Conservation (phyloP, 2,329 filamentous ascomycete genomes). For the Knufia fluminis region DNA sequence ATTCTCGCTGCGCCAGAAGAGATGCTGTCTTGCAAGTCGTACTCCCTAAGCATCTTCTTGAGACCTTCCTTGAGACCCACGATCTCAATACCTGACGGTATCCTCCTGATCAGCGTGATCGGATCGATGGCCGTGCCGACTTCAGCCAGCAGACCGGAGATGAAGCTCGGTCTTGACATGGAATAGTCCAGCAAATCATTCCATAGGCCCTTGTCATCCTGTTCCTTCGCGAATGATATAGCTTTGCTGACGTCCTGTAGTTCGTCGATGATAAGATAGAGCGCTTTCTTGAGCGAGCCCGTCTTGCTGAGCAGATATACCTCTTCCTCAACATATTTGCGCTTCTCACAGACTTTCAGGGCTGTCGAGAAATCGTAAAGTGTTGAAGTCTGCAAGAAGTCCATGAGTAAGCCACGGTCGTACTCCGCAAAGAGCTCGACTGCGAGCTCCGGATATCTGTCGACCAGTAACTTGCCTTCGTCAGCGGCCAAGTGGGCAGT, state of each 20-base stretch:
- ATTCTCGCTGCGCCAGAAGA: slow-evolving; percentile 82
- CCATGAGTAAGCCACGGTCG: slow-evolving; percentile 70
- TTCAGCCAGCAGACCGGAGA: slow-evolving; percentile 81
- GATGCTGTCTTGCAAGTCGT: slow-evolving; percentile 90
- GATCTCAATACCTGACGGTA: slow-evolving; percentile 87
- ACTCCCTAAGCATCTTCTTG: slow-evolving; percentile 84
- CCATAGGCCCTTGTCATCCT: slow-evolving; percentile 88
- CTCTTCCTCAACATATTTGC: slow-evolving; percentile 80
- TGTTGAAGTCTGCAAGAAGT: slow-evolving; percentile 75
- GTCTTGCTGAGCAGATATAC: slow-evolving; percentile 94
- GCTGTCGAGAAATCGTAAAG: slow-evolving; percentile 74
- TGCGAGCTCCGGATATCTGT: slow-evolving; percentile 77
- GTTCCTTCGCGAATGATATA: slow-evolving; percentile 87
- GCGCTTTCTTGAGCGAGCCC: slow-evolving; percentile 80
- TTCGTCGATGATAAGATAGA: slow-evolving; percentile 90
- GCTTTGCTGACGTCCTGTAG: slow-evolving; percentile 84
- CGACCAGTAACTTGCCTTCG: slow-evolving; percentile 61
- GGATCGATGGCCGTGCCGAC: slow-evolving; percentile 91
- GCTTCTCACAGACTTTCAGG: slow-evolving; percentile 66
- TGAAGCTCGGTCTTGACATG: slow-evolving; percentile 96
- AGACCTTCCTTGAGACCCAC: slow-evolving; percentile 82
- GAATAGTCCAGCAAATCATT: slow-evolving; percentile 88
- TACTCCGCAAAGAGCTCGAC: slow-evolving; percentile 79
- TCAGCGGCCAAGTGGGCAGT: slow-evolving; percentile 41
- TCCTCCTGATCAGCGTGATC: slow-evolving; percentile 77